These are phyloP conservation scores for Wickerhamomyces sp. DNA, from an alignment of 1,139 yeast species.

Conservation along the genomic window DNA sequence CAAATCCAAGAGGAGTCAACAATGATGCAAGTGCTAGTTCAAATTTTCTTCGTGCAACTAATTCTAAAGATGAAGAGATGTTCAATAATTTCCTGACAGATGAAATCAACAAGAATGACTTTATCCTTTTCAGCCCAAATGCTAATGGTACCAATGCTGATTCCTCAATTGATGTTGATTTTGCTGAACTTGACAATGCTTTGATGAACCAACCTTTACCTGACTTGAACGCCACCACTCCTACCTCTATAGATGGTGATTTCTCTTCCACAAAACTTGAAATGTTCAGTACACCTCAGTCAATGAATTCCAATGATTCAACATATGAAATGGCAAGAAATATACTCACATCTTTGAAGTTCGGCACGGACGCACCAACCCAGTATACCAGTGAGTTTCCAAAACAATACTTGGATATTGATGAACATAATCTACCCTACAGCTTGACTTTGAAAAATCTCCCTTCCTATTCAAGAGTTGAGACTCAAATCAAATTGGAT, in stretches of 20 bases:
- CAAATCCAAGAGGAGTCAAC: not conserved
- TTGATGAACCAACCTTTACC: not conserved
- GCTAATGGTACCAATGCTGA: not conserved
- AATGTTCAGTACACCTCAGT: conserved; percentile 21
- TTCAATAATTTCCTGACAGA: conserved; percentile 22
- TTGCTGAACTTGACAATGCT: not conserved
- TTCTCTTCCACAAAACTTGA: conserved; percentile 15
- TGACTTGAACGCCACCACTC: conserved; percentile 12
- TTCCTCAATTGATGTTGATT: not conserved
- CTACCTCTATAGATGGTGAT: conserved; percentile 11
- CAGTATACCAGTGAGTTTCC: conserved; percentile 21
- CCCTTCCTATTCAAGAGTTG: conserved; percentile 84
- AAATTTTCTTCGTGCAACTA: not conserved
- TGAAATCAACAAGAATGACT: conserved; percentile 21
- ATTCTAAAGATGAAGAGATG: conserved; percentile 17
- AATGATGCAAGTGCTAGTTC: too few species aligned
- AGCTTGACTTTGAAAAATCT: conserved; percentile 53
- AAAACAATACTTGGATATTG: conserved; percentile 19
- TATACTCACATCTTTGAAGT: conserved; percentile 49
- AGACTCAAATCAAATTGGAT: conserved; percentile 83
- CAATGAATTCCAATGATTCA: conserved; percentile 8
- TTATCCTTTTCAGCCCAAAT: conserved; percentile 9
- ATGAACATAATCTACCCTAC: conserved; percentile 44
- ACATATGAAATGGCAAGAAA: conserved; percentile 45
- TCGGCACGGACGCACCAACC: conserved; percentile 38